Percentiles rank a stretch among this genome's conserved stretches.
These are phyloP conservation scores for Russula vinacea DNA, from an alignment of 768 basidiomycete species.

Conservation along the genomic window DNA sequence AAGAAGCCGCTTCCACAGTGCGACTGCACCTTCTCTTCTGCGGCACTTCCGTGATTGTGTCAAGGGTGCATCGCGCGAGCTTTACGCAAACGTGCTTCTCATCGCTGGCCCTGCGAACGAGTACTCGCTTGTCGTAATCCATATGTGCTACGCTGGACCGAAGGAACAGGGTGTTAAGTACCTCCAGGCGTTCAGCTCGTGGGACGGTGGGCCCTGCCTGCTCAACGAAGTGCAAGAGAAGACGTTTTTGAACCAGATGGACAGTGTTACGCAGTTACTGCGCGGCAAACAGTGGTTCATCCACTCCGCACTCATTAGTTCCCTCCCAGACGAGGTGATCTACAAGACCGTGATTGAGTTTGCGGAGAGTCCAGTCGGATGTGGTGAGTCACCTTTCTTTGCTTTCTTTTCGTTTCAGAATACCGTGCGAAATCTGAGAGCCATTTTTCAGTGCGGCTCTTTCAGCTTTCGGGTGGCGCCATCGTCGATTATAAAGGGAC, in stretches of 20 bases:
- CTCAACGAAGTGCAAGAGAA: conserved; percentile 91
- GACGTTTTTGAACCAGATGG: conserved; percentile 84
- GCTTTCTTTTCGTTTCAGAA: neutral
- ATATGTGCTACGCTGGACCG: conserved; percentile 85
- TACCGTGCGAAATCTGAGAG: neutral
- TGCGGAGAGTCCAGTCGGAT: conserved; percentile 80
- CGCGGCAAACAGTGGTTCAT: conserved; percentile 92
- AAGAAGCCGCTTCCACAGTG: conserved; percentile 75
- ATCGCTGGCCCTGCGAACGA: conserved; percentile 84
- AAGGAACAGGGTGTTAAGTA: conserved; percentile 72
- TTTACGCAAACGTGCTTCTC: conserved; percentile 86
- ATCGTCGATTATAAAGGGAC: conserved; percentile 68
- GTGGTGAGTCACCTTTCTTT: conserved; percentile 59
- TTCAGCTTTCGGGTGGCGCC: conserved; percentile 85
- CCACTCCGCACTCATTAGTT: conserved; percentile 77
- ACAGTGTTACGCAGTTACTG: conserved; percentile 86
- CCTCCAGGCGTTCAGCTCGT: conserved; percentile 79
- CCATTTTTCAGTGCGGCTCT: conserved; percentile 70
- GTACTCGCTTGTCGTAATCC: conserved; percentile 84
- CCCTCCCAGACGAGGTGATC: conserved; percentile 82
- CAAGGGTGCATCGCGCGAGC: conserved; percentile 80
- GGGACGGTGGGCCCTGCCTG: conserved; percentile 83
- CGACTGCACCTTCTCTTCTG: conserved; percentile 85
- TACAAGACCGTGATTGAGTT: conserved; percentile 81
- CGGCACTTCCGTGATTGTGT: conserved; percentile 92